A percentile compares a stretch with the other conserved stretches of the same genome.
Evolutionary conservation across 441 rosid genomes (phyloP).

Genomic region (Kokia cookei): DNA sequence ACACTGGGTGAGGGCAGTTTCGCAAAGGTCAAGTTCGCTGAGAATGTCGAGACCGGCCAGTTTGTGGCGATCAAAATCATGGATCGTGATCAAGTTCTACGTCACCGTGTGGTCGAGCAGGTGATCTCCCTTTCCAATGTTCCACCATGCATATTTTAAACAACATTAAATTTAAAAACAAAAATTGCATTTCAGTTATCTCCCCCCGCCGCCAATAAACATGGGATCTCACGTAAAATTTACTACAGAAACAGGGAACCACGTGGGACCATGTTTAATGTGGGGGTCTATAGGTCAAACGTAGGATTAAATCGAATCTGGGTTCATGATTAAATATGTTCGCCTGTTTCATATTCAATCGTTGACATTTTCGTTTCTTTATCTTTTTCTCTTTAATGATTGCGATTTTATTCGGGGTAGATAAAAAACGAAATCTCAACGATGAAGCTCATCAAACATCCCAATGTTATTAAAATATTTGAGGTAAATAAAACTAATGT

Average conservation of each 20-base stretch:
- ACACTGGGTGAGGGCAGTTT: constrained; percentile 89
- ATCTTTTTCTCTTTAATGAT: neutral
- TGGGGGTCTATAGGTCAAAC: neutral
- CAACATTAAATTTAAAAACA: neutral
- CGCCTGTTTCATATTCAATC: neutral
- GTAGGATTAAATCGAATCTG: neutral
- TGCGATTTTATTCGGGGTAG: constrained; percentile 22
- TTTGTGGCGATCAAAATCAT: constrained; percentile 74
- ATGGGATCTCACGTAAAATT: neutral
- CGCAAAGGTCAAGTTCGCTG: constrained; percentile 82
- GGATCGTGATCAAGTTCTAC: constrained; percentile 63
- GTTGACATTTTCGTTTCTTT: neutral
- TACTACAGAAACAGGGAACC: neutral
- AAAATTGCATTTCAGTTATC: neutral
- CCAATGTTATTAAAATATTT: constrained; percentile 70
- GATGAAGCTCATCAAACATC: constrained; percentile 93
- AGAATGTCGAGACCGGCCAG: constrained; percentile 52
- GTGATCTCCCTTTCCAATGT: constrained; percentile 19
- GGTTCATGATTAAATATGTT: neutral
- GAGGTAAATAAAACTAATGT: constrained; percentile 38
- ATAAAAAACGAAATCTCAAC: constrained; percentile 86
- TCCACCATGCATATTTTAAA: constrained; percentile 7
- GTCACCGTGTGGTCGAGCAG: constrained; percentile 87
- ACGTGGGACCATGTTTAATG: neutral
- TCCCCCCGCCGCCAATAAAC: neutral